A percentile compares a stretch with the other conserved stretches of the same genome.
These are phyloP conservation scores for Leucocoprinus birnbaumii DNA, from an alignment of 768 basidiomycete species.

Conservation along the genomic window DNA sequence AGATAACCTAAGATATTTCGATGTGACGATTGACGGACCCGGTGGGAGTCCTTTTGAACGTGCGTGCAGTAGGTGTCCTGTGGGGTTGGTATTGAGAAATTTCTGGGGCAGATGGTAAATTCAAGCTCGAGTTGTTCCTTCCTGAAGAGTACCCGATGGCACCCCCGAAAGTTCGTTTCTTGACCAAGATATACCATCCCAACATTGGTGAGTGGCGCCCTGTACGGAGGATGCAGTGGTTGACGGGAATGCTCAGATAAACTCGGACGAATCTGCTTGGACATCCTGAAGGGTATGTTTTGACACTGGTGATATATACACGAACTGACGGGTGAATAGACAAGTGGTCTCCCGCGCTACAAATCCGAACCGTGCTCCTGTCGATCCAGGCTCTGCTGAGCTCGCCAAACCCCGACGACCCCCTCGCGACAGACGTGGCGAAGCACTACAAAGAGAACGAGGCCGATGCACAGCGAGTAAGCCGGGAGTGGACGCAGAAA, in stretches of 20 bases:
- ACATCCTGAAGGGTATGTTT: conserved; percentile 88
- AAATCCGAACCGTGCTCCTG: conserved; percentile 96
- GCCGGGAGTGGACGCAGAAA: conserved; percentile 92
- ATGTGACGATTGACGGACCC: conserved; percentile 95
- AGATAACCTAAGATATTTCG: conserved; percentile 97
- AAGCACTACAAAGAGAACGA: conserved; percentile 99
- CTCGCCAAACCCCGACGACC: conserved; percentile 96
- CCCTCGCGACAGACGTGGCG: conserved; percentile 91
- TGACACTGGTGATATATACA: background rate
- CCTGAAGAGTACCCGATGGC: conserved; percentile 99
- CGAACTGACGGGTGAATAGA: conserved; percentile 42
- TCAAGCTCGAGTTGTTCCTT: conserved; percentile 95
- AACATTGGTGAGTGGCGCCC: conserved; percentile 82
- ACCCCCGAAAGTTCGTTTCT: conserved; percentile 95
- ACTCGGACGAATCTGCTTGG: conserved; percentile 95
- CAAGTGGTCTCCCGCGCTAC: conserved; percentile 99
- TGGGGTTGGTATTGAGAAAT: background rate
- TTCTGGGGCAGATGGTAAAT: conserved; percentile 70
- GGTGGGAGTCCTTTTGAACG: conserved; percentile 90
- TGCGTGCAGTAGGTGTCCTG: conserved; percentile 32
- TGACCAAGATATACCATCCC: conserved; percentile 98
- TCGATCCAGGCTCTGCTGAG: conserved; percentile 96
- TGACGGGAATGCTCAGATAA: conserved; percentile 61
- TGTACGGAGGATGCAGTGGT: background rate
- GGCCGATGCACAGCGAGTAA: conserved; percentile 87